These are phyloP conservation scores for Diaporthe batatas DNA, from an alignment of 2,329 filamentous ascomycete genomes.

Conservation along the genomic window DNA sequence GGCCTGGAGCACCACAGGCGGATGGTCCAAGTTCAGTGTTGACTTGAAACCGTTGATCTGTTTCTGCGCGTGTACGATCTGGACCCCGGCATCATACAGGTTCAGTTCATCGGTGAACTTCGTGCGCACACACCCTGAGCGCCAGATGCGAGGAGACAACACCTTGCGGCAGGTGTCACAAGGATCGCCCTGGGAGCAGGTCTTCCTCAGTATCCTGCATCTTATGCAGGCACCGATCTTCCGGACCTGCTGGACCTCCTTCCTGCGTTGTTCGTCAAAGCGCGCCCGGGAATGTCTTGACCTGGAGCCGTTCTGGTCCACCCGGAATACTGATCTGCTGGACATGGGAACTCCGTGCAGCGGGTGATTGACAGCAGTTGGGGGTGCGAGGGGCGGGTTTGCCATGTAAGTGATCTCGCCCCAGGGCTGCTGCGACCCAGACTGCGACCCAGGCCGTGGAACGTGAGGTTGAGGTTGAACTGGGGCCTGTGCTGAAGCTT, in stretches of 20 bases:
- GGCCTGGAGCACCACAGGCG: conserved; percentile 66
- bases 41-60: conserved; percentile 69
- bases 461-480: background rate
- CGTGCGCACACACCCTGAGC: conserved; percentile 72
- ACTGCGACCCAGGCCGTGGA: background rate
- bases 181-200: conserved; percentile 73
- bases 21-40: conserved; percentile 62
- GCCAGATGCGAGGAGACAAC: conserved; percentile 74
- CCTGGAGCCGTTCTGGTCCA: conserved; percentile 64
- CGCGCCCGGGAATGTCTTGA: conserved; percentile 68
- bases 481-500: conserved; percentile 12
- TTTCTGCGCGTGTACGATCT: conserved; percentile 72
- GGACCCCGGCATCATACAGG: conserved; percentile 73
- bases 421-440: conserved; percentile 59
- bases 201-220: conserved; percentile 75
- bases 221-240: conserved; percentile 76
- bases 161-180: conserved; percentile 75
- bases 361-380: conserved; percentile 21
- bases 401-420: conserved; percentile 66
- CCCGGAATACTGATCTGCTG: conserved; percentile 59
- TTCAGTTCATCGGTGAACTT: conserved; percentile 73
- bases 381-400: conserved; percentile 44
- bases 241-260: conserved; percentile 74
- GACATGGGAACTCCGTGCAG: conserved; percentile 42
- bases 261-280: conserved; percentile 70